Base-by-base conservation (phyloP, 768 basidiomycete genomes). In the Tricholoma sp. region DNA sequence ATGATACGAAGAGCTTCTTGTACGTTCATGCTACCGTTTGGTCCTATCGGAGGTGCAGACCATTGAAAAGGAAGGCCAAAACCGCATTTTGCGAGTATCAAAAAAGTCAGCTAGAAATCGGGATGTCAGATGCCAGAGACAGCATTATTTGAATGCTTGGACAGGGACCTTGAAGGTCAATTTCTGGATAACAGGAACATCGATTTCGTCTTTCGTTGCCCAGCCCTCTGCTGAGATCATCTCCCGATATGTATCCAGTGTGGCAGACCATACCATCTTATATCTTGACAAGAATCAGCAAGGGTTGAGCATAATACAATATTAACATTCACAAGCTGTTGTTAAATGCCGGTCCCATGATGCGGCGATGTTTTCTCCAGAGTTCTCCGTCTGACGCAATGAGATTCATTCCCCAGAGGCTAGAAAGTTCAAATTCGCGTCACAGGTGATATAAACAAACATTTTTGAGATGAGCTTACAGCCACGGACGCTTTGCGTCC, bases 341-440 rank as follows among this genome's bases (percentile, higher is more conserved):
- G 39, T 71, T 74, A 60, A 81, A 81, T 5, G 78, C 74, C 43
- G 78, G 77, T 7, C 72, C 74, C 60, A 77, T 69, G 51, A 79
- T 65, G 6, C 76, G 68, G 9, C 79, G 67, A 59, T 82, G 79
- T 47, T 72, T 76, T 52, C 76, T 71, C 77, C 79, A 81, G 3
- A 63, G 66, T 6, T 78, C 74, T 3, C 72, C 75, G 52, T 78
- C 76, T 1, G 75, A 70, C 7, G 77, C 71, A n/a, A 77, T 62
- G 7, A 82, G 66, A 57, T 80, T 82, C 69, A 73, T 72, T 2
- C 80, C 80, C 69, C 75, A 80, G 14, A 75, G 57, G 1, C 74
- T 76, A 69, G 60, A 19, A 71, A 59, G 11, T 72, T 53, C 22
- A 53, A 51, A 7, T 54, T 66, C 29, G 47, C 10, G 65, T 2